A percentile compares a stretch with the other conserved stretches of the same genome.
Evolutionary conservation across 1,284 basidiomycete genomes (phyloP).

Genomic region (Ustilago sp.): DNA sequence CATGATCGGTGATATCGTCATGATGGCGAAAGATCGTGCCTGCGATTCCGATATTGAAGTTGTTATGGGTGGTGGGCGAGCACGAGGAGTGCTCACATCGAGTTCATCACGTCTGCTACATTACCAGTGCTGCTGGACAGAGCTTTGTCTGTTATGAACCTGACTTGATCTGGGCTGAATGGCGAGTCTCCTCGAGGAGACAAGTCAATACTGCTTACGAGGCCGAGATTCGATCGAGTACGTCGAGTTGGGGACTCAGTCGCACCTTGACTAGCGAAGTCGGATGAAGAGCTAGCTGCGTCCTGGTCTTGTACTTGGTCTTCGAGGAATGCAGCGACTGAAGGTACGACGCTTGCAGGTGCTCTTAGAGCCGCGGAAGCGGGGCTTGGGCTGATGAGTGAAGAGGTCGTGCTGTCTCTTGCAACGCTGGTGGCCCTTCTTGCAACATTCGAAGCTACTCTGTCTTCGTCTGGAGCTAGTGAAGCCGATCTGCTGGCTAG

Average conservation of each 20-base stretch:
- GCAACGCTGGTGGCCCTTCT: constrained; percentile 11
- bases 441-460: neutral
- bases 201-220: neutral
- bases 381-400: constrained; percentile 29
- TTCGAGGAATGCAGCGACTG: constrained; percentile 36
- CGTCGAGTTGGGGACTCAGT: constrained; percentile 24
- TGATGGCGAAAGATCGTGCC: constrained; percentile 45
- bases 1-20: constrained; percentile 39
- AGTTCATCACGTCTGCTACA: constrained; percentile 31
- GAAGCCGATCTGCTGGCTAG: constrained; percentile 24
- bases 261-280: neutral
- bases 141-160: neutral
- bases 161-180: neutral
- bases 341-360: constrained; percentile 14
- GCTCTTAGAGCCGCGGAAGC: constrained; percentile 6
- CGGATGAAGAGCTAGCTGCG: neutral
- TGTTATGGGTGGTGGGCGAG: constrained; percentile 29
- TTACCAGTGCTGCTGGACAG: neutral
- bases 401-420: neutral
- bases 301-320: constrained; percentile 23
- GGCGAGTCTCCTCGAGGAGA: neutral
- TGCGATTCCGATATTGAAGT: constrained; percentile 39
- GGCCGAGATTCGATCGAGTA: constrained; percentile 19
- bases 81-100: constrained; percentile 50
- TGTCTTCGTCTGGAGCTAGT: constrained; percentile 14